Base-by-base conservation (phyloP, 352 stramenopile species). In the Aphanomyces invadans region DNA sequence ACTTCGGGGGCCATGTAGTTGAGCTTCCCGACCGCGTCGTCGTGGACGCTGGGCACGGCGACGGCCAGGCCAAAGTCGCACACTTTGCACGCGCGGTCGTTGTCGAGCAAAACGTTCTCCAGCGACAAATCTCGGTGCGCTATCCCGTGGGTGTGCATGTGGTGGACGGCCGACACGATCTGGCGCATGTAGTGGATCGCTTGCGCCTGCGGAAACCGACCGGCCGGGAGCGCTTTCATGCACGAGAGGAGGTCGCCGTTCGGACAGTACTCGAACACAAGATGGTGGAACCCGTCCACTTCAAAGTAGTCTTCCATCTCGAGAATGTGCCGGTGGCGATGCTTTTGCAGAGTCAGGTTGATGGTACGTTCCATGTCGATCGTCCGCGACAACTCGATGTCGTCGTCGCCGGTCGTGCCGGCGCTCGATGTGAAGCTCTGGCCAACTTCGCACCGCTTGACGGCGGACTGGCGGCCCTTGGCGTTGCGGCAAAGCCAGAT, bases 121-220 rank as follows among this genome's bases (percentile, higher is more conserved):
- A 72, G 64, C 23, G 67, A 72, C 28, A 72, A 42, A 42, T 72
- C 67, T 28, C 67, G 60, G 55, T 72, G 67, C 23, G 67, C 67
- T 23, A 48, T 81, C 26, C 65, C 65, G 28, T 49, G n/a, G 25
- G n/a, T 31, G 33, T 71, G 65, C n/a, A 71, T 5, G 36, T 68
- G 55, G n/a, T 42, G 19, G 21, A 71, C 55, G 21, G 54, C 65
- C 12, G 46, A 23, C 15, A 67, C 65, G 52, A 71, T 61, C 38
- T 71, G 65, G 12, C 65, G 65, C 9, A 71, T 71, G 57, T 90
- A 92, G 25, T 57, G 36, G 15, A 66, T 25, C 23, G 59, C 59
- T 12, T 44, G 59, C 12, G 44, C 1, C 25, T 66, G 28, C 4
- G 21, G 11, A 38, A 66, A 66, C 2, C 46, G 59, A 2, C 17